These are phyloP conservation scores for Neurospora cerealis DNA, from an alignment of 495 filamentous ascomycete species.

Conservation along the genomic window DNA sequence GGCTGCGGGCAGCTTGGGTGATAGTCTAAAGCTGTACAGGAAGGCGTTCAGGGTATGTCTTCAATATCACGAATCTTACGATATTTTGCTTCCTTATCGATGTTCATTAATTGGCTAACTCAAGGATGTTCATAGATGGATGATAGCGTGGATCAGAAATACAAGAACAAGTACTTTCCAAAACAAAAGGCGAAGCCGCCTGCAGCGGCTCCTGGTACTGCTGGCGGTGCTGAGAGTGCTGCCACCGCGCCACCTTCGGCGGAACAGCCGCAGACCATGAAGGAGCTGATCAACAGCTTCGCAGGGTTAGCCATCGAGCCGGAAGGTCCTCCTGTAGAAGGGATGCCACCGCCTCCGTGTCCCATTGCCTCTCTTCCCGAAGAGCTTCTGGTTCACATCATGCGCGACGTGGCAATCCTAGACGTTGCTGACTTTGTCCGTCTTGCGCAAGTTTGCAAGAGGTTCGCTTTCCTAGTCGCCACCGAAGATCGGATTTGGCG, in stretches of 20 bases:
- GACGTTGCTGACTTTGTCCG: constrained; percentile 74
- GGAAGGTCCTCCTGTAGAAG: constrained; percentile 47
- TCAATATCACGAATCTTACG: not conserved
- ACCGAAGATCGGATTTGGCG: constrained; percentile 90
- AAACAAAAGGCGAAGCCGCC: constrained; percentile 32
- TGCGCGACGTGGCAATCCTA: constrained; percentile 54
- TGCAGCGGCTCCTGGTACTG: constrained; percentile 15
- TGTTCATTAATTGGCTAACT: constrained; percentile 11
- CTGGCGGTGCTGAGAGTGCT: not conserved
- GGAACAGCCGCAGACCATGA: constrained; percentile 32
- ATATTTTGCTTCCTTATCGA: not conserved
- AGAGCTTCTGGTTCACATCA: constrained; percentile 60
- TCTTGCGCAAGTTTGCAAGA: constrained; percentile 76
- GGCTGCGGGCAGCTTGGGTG: constrained; percentile 71
- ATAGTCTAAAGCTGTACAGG: constrained; percentile 81
- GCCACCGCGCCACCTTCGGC: not conserved
- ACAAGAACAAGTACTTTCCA: constrained; percentile 84
- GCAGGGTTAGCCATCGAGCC: constrained; percentile 51
- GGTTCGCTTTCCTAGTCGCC: constrained; percentile 71
- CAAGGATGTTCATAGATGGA: constrained; percentile 51
- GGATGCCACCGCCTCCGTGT: constrained; percentile 59
- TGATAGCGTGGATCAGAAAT: constrained; percentile 68
- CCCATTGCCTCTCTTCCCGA: constrained; percentile 68
- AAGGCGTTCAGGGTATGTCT: constrained; percentile 69
- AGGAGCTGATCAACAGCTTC: constrained; percentile 69